phyloP scores from a whole-genome alignment of 805 yeast genomes.

The Candida pseudofarinosa region DNA sequence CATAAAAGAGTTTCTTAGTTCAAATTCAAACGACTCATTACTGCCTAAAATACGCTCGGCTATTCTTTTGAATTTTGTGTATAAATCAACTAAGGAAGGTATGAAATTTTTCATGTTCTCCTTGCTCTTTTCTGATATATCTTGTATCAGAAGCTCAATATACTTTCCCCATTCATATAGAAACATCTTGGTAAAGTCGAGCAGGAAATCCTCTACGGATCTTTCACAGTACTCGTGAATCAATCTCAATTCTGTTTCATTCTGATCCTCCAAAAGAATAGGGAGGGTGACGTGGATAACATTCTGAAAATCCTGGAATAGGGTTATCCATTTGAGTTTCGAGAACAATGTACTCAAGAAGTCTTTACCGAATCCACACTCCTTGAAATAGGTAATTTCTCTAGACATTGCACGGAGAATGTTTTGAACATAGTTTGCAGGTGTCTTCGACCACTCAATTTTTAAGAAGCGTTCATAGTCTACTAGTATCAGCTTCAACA shows the following conservation, averaged over 20 bases:
- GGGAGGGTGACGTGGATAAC: constrained; percentile 19
- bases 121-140: constrained; percentile 6
- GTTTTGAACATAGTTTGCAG: constrained; percentile 12
- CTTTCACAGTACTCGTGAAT: constrained; percentile 17
- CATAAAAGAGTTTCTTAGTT: constrained; percentile 26
- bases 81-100: constrained; percentile 11
- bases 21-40: constrained; percentile 24
- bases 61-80: constrained; percentile 10
- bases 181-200: constrained; percentile 18
- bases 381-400: constrained; percentile 17
- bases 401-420: constrained; percentile 11
- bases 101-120: constrained; percentile 6
- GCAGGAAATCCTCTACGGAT: constrained; percentile 15
- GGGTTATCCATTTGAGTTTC: constrained; percentile 26
- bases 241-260: constrained; percentile 11
- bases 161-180: constrained; percentile 24
- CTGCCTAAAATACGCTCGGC: constrained; percentile 9
- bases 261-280: constrained; percentile 9
- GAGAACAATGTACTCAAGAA: constrained; percentile 16
- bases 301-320: constrained; percentile 23
- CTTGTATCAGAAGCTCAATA: constrained; percentile 4
- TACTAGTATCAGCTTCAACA: constrained; percentile 10
- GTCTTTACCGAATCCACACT: constrained; percentile 12
- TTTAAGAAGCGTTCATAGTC: constrained; percentile 15
- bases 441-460: constrained; percentile 13